Evolutionary conservation across 805 yeast species (phyloP).

Genomic region (Candida insectalens): DNA sequence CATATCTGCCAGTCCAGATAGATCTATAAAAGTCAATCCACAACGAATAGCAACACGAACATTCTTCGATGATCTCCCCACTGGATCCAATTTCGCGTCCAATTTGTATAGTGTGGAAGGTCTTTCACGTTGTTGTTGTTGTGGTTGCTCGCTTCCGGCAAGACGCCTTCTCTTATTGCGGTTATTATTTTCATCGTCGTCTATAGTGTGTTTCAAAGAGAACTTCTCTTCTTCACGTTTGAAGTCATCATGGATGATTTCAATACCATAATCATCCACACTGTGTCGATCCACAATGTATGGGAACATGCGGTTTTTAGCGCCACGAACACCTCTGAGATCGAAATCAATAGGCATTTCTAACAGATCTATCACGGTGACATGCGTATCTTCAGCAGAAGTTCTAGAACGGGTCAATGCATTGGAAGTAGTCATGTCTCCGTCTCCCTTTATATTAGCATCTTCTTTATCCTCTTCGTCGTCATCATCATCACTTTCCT

Average conservation of each 20-base stretch:
- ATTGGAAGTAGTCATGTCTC: constrained; percentile 1
- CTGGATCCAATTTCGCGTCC: constrained; percentile 18
- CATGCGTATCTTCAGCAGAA: constrained; percentile 11
- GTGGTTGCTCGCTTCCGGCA: not conserved
- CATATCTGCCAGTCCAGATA: constrained; percentile 76
- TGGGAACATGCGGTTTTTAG: constrained; percentile 65
- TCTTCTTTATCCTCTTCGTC: constrained; percentile 14
- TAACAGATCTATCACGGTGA: constrained; percentile 29
- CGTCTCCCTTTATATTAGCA: constrained; percentile 21
- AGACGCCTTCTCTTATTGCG: constrained; percentile 7
- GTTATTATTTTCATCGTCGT: constrained; percentile 10
- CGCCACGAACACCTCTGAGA: constrained; percentile 36
- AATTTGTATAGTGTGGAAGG: constrained; percentile 12
- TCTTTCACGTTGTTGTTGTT: constrained; percentile 2
- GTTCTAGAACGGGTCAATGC: not conserved
- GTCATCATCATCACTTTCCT: constrained; percentile 13
- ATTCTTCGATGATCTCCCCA: constrained; percentile 5
- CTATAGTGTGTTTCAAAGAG: constrained; percentile 16
- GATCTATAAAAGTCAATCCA: constrained; percentile 66
- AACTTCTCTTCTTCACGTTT: constrained; percentile 34
- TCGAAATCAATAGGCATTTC: constrained; percentile 45
- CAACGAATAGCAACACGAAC: constrained; percentile 44
- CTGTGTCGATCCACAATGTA: constrained; percentile 47
- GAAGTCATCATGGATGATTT: constrained; percentile 58
- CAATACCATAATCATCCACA: constrained; percentile 81